phyloP scores from a whole-genome alignment of 805 yeast species.

The Pichia manshurica region DNA sequence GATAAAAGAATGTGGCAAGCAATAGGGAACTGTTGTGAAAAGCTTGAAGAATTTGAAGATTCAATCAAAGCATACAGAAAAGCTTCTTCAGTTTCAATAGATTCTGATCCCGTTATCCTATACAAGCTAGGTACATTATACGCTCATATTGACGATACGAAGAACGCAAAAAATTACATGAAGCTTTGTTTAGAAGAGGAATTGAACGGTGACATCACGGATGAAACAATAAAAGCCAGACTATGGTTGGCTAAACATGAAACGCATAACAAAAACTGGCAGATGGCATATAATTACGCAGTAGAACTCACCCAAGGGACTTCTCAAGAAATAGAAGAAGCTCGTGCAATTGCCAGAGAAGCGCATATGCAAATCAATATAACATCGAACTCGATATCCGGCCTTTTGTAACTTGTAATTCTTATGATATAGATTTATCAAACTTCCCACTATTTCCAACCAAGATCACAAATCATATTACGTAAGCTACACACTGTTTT shows the following conservation, averaged over 20 bases:
- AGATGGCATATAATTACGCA: slow-evolving; percentile 68
- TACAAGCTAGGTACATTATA: slow-evolving; percentile 65
- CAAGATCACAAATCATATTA: background rate
- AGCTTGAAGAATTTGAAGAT: slow-evolving; percentile 61
- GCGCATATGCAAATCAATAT: slow-evolving; percentile 50
- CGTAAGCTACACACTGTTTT: background rate
- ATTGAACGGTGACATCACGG: slow-evolving; percentile 56
- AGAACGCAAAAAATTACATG: slow-evolving; percentile 59
- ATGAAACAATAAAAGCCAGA: slow-evolving; percentile 73
- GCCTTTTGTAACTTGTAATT: background rate
- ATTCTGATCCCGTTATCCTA: slow-evolving; percentile 48
- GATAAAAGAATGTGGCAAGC: slow-evolving; percentile 98
- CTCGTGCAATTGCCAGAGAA: slow-evolving; percentile 74
- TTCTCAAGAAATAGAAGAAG: slow-evolving; percentile 87
- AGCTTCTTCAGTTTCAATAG: slow-evolving; percentile 53
- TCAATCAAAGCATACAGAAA: slow-evolving; percentile 77
- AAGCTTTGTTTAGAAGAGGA: slow-evolving; percentile 63
- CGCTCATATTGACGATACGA: slow-evolving; percentile 47
- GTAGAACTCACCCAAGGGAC: slow-evolving; percentile 64
- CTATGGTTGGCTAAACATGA: slow-evolving; percentile 81
- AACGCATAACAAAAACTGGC: slow-evolving; percentile 48
- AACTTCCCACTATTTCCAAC: too few species aligned
- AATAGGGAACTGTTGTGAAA: slow-evolving; percentile 81
- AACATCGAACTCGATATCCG: background rate
- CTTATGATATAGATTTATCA: too few species aligned